Base-by-base conservation (phyloP, 1,284 basidiomycete species). In the Rhodotorula sp. region DNA sequence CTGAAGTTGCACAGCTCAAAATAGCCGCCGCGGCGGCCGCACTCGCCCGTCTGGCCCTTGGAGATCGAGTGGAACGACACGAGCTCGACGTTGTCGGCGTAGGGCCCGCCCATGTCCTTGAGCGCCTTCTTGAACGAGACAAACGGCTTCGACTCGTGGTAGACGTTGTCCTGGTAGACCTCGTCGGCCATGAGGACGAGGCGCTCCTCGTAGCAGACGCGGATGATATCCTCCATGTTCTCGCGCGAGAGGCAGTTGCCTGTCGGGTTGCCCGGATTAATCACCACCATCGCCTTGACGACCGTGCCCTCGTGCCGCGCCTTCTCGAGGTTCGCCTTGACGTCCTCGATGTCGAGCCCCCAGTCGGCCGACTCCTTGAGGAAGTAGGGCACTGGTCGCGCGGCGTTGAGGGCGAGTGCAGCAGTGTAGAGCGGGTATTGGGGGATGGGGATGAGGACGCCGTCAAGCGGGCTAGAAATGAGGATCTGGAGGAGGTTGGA, bases 361-460 rank as follows among this genome's bases (percentile, higher is more conserved):
- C 97, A 99, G 57, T 85, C 90, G 9, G 87, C 84, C 0, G 86
- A 80, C 80, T 97, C 94, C 74, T 94, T 88, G 50, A 99, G 89
- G 81, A 91, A 88, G 84, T 99, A 99, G 0, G 92, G 91, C 54
- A 98, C 84, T 0, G 92, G 84, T n/a, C 87, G 84, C 34, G 94
- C 94, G 60, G 86, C 85, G 82, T 88, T 89, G 79, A 94, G 89
- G 0, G 95, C 91, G 62, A 99, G 89, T 0, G 94, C 90, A 34
- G 96, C 96, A 57, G 94, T 97, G 83, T 98, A 97, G 27, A 99
- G 86, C 1, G 96, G 96, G 81, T 99, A 99, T 84, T 99, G 96
- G 2, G 96, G 96, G 75, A 99, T 98, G 36, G 96, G 96, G 80
- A 99, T 98, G 72, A 96, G 86, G 77, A 96, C 87, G 17, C 92